These are phyloP conservation scores for Acacia concinna DNA, from an alignment of 331 rosid genomes.

Conservation along the genomic window DNA sequence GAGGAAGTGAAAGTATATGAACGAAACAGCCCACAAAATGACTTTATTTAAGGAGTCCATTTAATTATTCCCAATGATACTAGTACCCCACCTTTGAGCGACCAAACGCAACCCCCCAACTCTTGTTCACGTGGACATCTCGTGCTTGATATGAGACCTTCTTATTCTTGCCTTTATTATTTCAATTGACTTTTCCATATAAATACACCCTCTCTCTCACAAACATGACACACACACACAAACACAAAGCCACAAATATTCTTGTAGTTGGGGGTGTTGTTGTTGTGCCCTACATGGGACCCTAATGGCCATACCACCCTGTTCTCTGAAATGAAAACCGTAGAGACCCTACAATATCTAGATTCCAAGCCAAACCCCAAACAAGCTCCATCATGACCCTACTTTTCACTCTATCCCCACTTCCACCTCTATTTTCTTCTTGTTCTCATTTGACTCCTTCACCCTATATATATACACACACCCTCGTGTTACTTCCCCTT, in stretches of 20 bases:
- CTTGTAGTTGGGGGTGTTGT: constrained; percentile 35
- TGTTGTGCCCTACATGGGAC: constrained; percentile 49
- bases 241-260: constrained; percentile 18
- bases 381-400: constrained; percentile 42
- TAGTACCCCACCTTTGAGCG: constrained; percentile 42
- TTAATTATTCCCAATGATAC: constrained; percentile 39
- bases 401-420: too few species aligned
- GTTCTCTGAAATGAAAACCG: constrained; percentile 39
- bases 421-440: too few species aligned
- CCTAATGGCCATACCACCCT: constrained; percentile 41
- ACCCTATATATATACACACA: constrained; percentile 32
- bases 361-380: constrained; percentile 74
- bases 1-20: too few species aligned
- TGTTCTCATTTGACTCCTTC: constrained; percentile 45
- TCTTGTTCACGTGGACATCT: constrained; percentile 88
- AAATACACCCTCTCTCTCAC: background rate
- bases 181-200: constrained; percentile 28
- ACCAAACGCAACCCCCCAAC: constrained; percentile 40
- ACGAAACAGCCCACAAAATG: background rate
- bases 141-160: constrained; percentile 37
- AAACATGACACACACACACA: background rate
- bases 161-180: background rate
- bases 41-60: constrained; percentile 22
- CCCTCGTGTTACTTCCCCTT: background rate
- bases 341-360: constrained; percentile 65